Evolutionary conservation across 805 yeast genomes (phyloP).

Genomic region (Candida ovalis): DNA sequence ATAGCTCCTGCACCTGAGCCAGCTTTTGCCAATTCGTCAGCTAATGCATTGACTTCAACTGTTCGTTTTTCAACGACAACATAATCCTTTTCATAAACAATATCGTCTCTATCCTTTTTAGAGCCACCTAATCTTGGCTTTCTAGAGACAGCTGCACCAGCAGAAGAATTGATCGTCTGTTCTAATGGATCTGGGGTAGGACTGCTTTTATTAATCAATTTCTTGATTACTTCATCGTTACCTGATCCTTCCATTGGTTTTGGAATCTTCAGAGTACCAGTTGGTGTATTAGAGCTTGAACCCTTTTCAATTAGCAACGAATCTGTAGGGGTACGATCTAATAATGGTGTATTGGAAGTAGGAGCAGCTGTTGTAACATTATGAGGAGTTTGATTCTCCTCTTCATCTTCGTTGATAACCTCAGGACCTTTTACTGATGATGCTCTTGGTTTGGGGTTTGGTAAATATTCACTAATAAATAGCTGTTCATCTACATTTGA

Average conservation of each 20-base stretch:
- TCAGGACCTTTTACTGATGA: conserved; percentile 4
- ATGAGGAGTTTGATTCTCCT: conserved; percentile 7
- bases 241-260: conserved; percentile 20
- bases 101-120: conserved; percentile 32
- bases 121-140: conserved; percentile 1
- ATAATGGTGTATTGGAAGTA: not conserved
- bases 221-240: conserved; percentile 43
- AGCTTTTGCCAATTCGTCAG: conserved; percentile 76
- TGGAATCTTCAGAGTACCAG: conserved; percentile 10
- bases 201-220: conserved; percentile 39
- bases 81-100: conserved; percentile 73
- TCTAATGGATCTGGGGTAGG: conserved; percentile 38
- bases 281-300: not conserved
- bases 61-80: conserved; percentile 94
- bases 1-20: conserved; percentile 42
- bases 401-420: conserved; percentile 17
- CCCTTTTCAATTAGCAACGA: conserved; percentile 17
- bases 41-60: conserved; percentile 92
- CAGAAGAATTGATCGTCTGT: conserved; percentile 3
- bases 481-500: conserved; percentile 72
- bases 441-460: conserved; percentile 13
- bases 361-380: not conserved
- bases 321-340: conserved; percentile 10
- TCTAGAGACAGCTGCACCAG: conserved; percentile 1
- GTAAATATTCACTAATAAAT: conserved; percentile 77